Base-by-base conservation (phyloP, 2,329 filamentous ascomycete genomes). In the Neonectria hederae region DNA sequence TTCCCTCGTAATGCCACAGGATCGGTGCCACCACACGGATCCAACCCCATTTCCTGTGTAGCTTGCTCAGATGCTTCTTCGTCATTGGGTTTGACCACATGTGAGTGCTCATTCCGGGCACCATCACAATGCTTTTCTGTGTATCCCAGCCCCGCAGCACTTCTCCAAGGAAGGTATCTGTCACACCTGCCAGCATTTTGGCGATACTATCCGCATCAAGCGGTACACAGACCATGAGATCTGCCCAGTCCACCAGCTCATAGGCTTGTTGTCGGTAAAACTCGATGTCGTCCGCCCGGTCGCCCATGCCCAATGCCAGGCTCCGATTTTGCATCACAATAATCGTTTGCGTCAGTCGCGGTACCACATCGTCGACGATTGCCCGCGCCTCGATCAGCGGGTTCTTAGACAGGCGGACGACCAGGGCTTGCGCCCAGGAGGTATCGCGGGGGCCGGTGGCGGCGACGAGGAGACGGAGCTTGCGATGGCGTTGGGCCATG, bases 11-110 rank as follows among this genome's bases (percentile, higher is more conserved):
- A 69, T 90, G 88, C 92, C 93, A 97, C 17, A 97, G 79, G 35
- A 97, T 89, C 0, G 94, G 93, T 45, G 91, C 85, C 76, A 97
- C 86, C 46, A 96, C 89, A 66, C 91, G 87, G 56, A 97, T 87
- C 93, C 93, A 97, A 57, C 90, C 90, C 93, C 93, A 97, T 76
- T 93, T 94, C 67, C 88, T 84, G 68, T 90, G 86, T 45, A 97
- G 88, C 79, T 97, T 96, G 78, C 88, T 91, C 65, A 97, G 85
- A 75, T 97, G 94, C 73, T 93, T 91, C 80, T 92, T 92, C 17
- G 93, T 97, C 80, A 94, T 90, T 2, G 94, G 93, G 73, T 96
- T 94, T 75, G 94, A 89, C 93, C 93, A 97, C 89, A 95, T 94
- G 65, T 92, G 86, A 1, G 88, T 89, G 35, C 92, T 95, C 94